Conservation (phyloP, 2,329 filamentous ascomycete genomes). For the Pseudogymnoascus destructans region DNA sequence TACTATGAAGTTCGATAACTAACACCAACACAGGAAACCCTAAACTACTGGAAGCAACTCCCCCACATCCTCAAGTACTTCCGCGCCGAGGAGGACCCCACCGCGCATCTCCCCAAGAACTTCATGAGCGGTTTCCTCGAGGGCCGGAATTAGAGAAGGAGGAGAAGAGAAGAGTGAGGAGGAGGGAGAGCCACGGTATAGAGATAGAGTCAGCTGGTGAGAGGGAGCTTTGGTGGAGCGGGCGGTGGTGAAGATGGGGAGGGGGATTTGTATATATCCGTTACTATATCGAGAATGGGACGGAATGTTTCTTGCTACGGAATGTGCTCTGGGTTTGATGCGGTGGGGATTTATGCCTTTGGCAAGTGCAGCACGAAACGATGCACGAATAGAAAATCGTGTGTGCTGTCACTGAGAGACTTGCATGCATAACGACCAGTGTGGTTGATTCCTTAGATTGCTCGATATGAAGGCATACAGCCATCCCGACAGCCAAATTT, state of each 20-base stretch:
- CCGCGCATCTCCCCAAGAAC: conserved; percentile 62
- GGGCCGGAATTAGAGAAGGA: conserved; percentile 30
- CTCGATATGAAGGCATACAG: neutral
- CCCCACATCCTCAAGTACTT: conserved; percentile 96
- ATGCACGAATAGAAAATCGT: neutral
- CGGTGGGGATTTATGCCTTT: neutral
- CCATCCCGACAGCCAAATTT: conserved; percentile 13
- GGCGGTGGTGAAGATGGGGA: neutral
- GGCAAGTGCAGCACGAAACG: neutral
- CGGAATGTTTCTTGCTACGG: neutral
- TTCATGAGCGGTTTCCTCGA: conserved; percentile 95
- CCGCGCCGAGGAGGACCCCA: conserved; percentile 71
- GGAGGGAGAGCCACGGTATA: neutral
- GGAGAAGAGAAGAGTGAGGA: neutral
- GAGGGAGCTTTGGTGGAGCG: neutral
- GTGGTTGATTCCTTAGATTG: neutral
- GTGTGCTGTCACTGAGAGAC: neutral
- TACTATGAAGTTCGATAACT: neutral
- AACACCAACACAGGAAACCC: conserved; percentile 57
- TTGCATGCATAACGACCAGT: neutral
- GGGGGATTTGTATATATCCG: conserved; percentile 3
- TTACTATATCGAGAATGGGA: neutral
- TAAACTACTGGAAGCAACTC: conserved; percentile 99
- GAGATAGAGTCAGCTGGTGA: neutral
- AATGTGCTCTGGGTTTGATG: neutral